A percentile compares a stretch with the other conserved stretches of the same genome.
phyloP scores from a whole-genome alignment of 805 yeast species.

The Lipomyces starkeyi region DNA sequence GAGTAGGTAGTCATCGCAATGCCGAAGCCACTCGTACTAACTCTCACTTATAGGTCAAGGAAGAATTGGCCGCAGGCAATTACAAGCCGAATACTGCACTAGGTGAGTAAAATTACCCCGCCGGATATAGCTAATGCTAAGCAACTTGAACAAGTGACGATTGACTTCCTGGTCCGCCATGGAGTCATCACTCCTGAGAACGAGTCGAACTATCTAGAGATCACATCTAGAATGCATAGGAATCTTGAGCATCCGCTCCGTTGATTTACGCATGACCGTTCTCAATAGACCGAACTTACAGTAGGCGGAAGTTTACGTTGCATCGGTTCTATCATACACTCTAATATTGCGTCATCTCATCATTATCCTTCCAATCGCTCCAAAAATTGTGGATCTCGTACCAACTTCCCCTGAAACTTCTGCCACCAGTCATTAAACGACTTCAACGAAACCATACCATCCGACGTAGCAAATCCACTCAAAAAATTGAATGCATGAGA shows the following conservation, averaged over 20 bases:
- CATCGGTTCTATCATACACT: not conserved
- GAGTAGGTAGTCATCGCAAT: slow-evolving; percentile 40
- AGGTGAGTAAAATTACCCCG: slow-evolving; percentile 42
- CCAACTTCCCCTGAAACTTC: slow-evolving; percentile 75
- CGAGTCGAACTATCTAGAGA: slow-evolving; percentile 70
- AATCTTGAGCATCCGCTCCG: slow-evolving; percentile 68
- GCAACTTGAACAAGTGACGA: slow-evolving; percentile 51
- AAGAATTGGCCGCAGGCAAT: slow-evolving; percentile 58
- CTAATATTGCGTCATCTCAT: not conserved
- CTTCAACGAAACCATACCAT: slow-evolving; percentile 84
- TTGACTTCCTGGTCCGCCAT: slow-evolving; percentile 88
- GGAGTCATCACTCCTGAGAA: slow-evolving; percentile 69
- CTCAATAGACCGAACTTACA: not conserved
- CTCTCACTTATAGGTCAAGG: slow-evolving; percentile 46
- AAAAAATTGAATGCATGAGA: slow-evolving; percentile 90
- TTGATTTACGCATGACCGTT: slow-evolving; percentile 21
- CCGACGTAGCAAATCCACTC: slow-evolving; percentile 80
- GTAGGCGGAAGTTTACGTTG: not conserved
- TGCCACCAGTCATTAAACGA: slow-evolving; percentile 96
- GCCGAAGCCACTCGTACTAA: not conserved
- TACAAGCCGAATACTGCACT: slow-evolving; percentile 90
- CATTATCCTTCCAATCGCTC: slow-evolving; percentile 52
- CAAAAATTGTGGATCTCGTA: slow-evolving; percentile 82
- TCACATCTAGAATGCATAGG: slow-evolving; percentile 69
- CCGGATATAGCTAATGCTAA: not conserved